Conservation (phyloP, 768 basidiomycete species). For the Hygrocybe punicea region DNA sequence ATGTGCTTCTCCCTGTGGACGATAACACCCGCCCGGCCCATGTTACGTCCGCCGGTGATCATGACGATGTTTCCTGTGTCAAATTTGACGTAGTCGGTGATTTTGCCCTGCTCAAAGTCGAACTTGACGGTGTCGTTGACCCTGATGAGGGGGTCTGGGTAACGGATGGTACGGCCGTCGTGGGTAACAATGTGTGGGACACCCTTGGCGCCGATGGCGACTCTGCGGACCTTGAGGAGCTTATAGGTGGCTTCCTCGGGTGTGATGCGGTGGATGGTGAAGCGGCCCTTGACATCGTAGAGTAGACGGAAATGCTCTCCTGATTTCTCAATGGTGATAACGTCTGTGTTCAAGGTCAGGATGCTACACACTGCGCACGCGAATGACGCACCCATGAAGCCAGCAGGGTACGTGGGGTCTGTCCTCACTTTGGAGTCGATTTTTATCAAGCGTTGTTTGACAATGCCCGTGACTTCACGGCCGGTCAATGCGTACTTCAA, state of each 20-base stretch:
- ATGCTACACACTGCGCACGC: not conserved
- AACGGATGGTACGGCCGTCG: slow-evolving; percentile 99
- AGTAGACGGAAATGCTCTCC: slow-evolving; percentile 99
- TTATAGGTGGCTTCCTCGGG: slow-evolving; percentile 96
- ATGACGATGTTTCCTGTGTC: slow-evolving; percentile 97
- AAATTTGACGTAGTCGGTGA: slow-evolving; percentile 89
- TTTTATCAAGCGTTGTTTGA: slow-evolving; percentile 95
- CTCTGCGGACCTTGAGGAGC: slow-evolving; percentile 89
- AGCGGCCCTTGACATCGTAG: slow-evolving; percentile 99
- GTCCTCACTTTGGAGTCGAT: slow-evolving; percentile 99
- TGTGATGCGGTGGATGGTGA: slow-evolving; percentile 99
- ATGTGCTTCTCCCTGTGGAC: slow-evolving; percentile 95
- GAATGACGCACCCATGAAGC: slow-evolving; percentile 82
- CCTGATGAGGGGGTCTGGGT: slow-evolving; percentile 92
- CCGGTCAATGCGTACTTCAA: slow-evolving; percentile 98
- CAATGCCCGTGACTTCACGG: slow-evolving; percentile 92
- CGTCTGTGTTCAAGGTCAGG: slow-evolving; percentile 53
- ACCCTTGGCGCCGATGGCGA: slow-evolving; percentile 88
- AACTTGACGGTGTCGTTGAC: slow-evolving; percentile 98
- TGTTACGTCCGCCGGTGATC: slow-evolving; percentile 99
- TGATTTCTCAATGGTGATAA: slow-evolving; percentile 95
- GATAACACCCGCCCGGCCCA: slow-evolving; percentile 97
- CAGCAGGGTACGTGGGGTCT: slow-evolving; percentile 93
- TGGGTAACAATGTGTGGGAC: slow-evolving; percentile 98
- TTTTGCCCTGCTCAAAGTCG: slow-evolving; percentile 93